Conservation (phyloP, 805 yeast species). For the Saccharomycodes ludwigii region DNA sequence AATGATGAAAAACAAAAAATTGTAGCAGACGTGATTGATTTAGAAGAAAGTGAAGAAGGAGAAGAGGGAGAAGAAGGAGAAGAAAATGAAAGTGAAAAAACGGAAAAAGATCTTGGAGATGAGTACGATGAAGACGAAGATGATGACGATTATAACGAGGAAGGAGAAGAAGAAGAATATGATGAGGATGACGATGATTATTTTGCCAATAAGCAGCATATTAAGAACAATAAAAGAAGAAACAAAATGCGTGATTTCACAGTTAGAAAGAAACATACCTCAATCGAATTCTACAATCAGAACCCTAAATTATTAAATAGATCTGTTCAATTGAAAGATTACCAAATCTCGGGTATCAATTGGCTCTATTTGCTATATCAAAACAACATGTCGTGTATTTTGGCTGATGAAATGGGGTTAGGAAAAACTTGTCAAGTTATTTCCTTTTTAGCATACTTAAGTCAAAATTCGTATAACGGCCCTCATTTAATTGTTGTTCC, state of each 20-base stretch:
- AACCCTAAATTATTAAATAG: slow-evolving; percentile 60
- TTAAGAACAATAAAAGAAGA: slow-evolving; percentile 2
- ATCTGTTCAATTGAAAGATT: slow-evolving; percentile 62
- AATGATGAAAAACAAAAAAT: slow-evolving; percentile 12
- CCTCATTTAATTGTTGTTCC: slow-evolving; percentile 96
- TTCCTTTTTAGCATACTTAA: slow-evolving; percentile 77
- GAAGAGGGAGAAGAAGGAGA: slow-evolving; percentile 8
- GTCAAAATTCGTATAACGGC: slow-evolving; percentile 45
- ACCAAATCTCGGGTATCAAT: slow-evolving; percentile 94
- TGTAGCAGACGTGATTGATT: slow-evolving; percentile 4
- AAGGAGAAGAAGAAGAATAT: slow-evolving; percentile 22
- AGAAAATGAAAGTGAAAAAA: slow-evolving; percentile 23
- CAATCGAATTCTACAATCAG: slow-evolving; percentile 39
- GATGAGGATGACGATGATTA: slow-evolving; percentile 11
- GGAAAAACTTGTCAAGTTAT: slow-evolving; percentile 97
- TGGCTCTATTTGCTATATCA: slow-evolving; percentile 80
- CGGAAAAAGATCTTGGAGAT: slow-evolving; percentile 15
- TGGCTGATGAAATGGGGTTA: slow-evolving; percentile 98
- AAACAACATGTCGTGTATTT: slow-evolving; percentile 73
- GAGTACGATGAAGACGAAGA: slow-evolving; percentile 19
- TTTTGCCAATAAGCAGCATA: slow-evolving; percentile 14
- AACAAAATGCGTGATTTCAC: slow-evolving; percentile 11
- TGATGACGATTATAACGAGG: slow-evolving; percentile 20
- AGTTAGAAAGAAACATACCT: slow-evolving; percentile 2
- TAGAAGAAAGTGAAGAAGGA: slow-evolving; percentile 5